A percentile compares a stretch with the other conserved stretches of the same genome.
phyloP scores from a whole-genome alignment of 768 basidiomycete species.

The Tulasnella sp. region DNA sequence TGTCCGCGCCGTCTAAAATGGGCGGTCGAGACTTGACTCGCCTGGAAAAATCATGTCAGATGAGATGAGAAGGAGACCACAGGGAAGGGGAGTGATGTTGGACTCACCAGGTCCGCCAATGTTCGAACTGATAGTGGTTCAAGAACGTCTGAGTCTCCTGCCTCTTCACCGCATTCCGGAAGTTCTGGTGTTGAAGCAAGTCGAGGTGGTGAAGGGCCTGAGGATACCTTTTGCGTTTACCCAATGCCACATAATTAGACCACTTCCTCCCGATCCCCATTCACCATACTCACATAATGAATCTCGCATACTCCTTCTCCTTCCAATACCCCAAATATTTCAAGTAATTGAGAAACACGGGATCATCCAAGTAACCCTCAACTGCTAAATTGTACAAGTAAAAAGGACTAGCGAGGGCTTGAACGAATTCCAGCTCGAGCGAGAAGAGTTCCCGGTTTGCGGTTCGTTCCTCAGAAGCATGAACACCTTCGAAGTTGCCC shows the following conservation, averaged over 20 bases:
- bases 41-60: constrained; percentile 15
- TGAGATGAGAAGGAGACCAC: neutral
- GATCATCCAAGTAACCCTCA: constrained; percentile 83
- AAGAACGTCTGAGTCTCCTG: constrained; percentile 63
- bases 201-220: constrained; percentile 87
- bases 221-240: constrained; percentile 63
- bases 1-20: neutral
- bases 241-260: neutral
- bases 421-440: constrained; percentile 88
- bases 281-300: constrained; percentile 70
- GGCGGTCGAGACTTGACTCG: constrained; percentile 25
- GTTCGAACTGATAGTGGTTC: constrained; percentile 86
- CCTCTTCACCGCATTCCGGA: constrained; percentile 79
- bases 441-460: constrained; percentile 79
- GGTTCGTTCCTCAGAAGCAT: constrained; percentile 24
- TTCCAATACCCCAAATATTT: constrained; percentile 88
- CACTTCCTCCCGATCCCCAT: too few relatives aligned
- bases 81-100: neutral
- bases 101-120: constrained; percentile 80
- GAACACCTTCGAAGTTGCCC: constrained; percentile 21
- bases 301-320: constrained; percentile 88
- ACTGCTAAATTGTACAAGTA: constrained; percentile 88
- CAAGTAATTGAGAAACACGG: constrained; percentile 84
- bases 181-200: constrained; percentile 74
- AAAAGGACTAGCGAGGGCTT: constrained; percentile 91